Evolutionary conservation across 441 rosid species (phyloP), one percentile per base, ranked within the genome.

Genomic region (Brassica hybrid): DNA sequence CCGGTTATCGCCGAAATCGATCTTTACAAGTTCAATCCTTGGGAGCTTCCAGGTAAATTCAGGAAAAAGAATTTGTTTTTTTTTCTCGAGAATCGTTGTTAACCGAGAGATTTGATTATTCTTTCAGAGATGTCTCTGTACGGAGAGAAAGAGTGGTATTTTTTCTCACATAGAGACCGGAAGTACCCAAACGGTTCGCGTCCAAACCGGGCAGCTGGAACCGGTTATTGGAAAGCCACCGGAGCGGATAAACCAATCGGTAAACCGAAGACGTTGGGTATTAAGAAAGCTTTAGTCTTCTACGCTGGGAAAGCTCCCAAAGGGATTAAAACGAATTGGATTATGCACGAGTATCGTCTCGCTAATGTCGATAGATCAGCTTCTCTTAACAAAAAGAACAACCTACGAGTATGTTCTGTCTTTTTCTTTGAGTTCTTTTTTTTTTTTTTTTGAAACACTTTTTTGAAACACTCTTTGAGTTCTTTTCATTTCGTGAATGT

Each of bases 231-330:
- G 95, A 91, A 91, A 82, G 94, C 97, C 0, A 92, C 98, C n/a
- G 97, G 97, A n/a, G 98, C 97, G 0, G 97, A 94, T 73, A 94
- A 94, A 80, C 95, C 98, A 6, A 88, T 94, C 1, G 98, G 98
- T 4, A 88, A 87, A 59, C 98, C 98, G 6, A 92, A 87, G 75
- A 14, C 98, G 1, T 82, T 91, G 7, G 98, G 95, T 3, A 94
- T 94, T 0, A 94, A 94, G 85, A 92, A 94, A 62, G 94, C 98
- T 0, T 90, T 94, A 0, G 98, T 94, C 27, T 94, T 94, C 76
- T 94, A 94, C 58, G 91, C 97, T 0, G 98, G 98, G 1, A 94
- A 92, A 81, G 98, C 98, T 7, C 97, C 95, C 0, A 90, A 83
- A 77, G 98, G 98, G 45, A 71, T 90, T 58, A 94, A 94, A 72